Conservation (phyloP, 2,329 filamentous ascomycete species). For the Sclerotinia borealis region DNA sequence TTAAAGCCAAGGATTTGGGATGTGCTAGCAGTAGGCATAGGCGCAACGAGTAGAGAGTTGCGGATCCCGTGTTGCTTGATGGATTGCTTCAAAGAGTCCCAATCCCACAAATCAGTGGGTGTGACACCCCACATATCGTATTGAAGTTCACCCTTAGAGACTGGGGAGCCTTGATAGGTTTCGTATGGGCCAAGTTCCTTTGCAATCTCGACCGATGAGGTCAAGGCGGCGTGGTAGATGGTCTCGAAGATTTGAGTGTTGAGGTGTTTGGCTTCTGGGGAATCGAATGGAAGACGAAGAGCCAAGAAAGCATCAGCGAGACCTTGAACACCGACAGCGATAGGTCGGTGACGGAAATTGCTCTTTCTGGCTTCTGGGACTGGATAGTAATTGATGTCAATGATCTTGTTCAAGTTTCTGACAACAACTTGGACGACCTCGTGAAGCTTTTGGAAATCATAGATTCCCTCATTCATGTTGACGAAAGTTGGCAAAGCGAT, state of each 20-base stretch:
- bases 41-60: slow-evolving; percentile 91
- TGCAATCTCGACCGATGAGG: slow-evolving; percentile 80
- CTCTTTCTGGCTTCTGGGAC: slow-evolving; percentile 88
- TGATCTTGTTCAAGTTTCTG: slow-evolving; percentile 95
- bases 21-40: slow-evolving; percentile 96
- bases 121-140: slow-evolving; percentile 98
- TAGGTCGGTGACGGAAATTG: slow-evolving; percentile 95
- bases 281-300: slow-evolving; percentile 94
- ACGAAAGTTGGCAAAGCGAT: slow-evolving; percentile 87
- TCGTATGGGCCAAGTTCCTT: slow-evolving; percentile 78
- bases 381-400: slow-evolving; percentile 98
- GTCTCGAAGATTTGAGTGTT: slow-evolving; percentile 99
- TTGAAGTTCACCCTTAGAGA: slow-evolving; percentile 92
- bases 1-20: slow-evolving; percentile 99
- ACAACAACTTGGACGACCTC: slow-evolving; percentile 89
- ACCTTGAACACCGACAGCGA: slow-evolving; percentile 95
- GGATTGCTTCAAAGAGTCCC: slow-evolving; percentile 79
- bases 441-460: slow-evolving; percentile 96
- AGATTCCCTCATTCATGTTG: slow-evolving; percentile 75
- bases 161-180: slow-evolving; percentile 87
- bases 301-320: slow-evolving; percentile 97
- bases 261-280: slow-evolving; percentile 83
- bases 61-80: slow-evolving; percentile 90
- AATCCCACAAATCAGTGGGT: slow-evolving; percentile 94
- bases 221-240: slow-evolving; percentile 93